A percentile compares a stretch with the other conserved stretches of the same genome.
phyloP scores from a whole-genome alignment of 345 rosid species.

The Physaria fendleri region DNA sequence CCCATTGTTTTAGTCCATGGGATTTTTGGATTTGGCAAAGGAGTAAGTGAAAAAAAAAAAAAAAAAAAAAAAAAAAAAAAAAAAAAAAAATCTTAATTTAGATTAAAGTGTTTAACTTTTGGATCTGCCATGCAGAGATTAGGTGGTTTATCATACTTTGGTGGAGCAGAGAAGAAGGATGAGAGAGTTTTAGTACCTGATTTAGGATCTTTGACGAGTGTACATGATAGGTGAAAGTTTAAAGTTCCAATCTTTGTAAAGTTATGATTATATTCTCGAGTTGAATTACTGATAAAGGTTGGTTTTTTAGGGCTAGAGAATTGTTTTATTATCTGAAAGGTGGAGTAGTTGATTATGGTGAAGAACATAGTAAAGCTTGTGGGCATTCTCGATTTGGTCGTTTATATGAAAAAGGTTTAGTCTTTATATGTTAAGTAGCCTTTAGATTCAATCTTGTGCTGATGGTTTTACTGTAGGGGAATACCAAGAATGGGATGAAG shows the following conservation, averaged over 20 bases:
- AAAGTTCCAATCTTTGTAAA: background rate
- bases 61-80: no score
- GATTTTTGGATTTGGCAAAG: slow-evolving; percentile 98
- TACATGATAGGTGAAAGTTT: slow-evolving; percentile 63
- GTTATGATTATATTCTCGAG: no score
- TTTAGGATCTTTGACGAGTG: slow-evolving; percentile 91
- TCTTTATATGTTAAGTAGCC: background rate
- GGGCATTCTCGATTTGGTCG: slow-evolving; percentile 93
- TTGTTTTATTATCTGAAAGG: slow-evolving; percentile 95
- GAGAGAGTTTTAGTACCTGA: slow-evolving; percentile 96
- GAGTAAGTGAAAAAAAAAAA: slow-evolving; percentile 45
- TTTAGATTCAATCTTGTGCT: slow-evolving; percentile 5
- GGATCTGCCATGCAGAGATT: slow-evolving; percentile 49
- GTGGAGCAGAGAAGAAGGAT: slow-evolving; percentile 95
- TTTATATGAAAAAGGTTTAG: slow-evolving; percentile 64
- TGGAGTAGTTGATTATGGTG: slow-evolving; percentile 84
- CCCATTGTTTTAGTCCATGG: slow-evolving; percentile 97
- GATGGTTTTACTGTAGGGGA: slow-evolving; percentile 47
- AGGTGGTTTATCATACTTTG: slow-evolving; percentile 93
- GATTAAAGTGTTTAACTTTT: no score
- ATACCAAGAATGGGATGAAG: slow-evolving; percentile 89
- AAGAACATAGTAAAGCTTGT: slow-evolving; percentile 82
- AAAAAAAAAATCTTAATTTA: no score
- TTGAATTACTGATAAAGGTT: no score
- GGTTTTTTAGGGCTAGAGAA: slow-evolving; percentile 69